Evolutionary conservation across 768 basidiomycete species (phyloP).

Genomic region (Trametes cingulata): DNA sequence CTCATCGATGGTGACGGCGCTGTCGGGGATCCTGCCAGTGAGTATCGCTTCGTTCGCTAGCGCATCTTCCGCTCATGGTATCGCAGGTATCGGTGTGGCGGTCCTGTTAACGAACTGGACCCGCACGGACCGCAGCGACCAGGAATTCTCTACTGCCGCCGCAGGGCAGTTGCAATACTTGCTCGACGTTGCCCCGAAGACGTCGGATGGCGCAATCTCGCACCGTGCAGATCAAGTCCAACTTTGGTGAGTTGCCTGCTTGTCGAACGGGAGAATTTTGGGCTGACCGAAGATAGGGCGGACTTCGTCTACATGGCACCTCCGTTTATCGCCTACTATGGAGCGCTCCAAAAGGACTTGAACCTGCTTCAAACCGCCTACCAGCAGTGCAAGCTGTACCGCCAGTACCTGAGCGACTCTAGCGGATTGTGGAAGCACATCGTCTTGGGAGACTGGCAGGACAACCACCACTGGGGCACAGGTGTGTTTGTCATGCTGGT

Average conservation of each 20-base stretch:
- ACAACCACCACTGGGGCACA: constrained; percentile 58
- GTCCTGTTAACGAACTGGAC: constrained; percentile 59
- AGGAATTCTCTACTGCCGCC: constrained; percentile 44
- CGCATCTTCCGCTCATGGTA: not conserved
- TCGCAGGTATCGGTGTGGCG: constrained; percentile 50
- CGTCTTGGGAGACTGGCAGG: constrained; percentile 44
- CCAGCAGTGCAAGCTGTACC: constrained; percentile 58
- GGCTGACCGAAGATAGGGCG: constrained; percentile 39
- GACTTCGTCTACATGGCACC: constrained; percentile 65
- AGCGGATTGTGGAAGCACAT: constrained; percentile 60
- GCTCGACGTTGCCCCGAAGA: constrained; percentile 43
- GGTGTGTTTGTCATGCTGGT: constrained; percentile 33
- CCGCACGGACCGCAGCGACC: constrained; percentile 34
- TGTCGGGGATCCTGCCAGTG: constrained; percentile 63
- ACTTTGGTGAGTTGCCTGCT: constrained; percentile 41
- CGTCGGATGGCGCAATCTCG: constrained; percentile 57
- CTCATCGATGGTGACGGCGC: constrained; percentile 50
- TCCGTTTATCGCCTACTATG: constrained; percentile 68
- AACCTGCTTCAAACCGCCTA: constrained; percentile 50
- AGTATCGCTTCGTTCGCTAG: constrained; percentile 18
- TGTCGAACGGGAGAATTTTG: not conserved
- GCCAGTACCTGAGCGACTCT: constrained; percentile 50
- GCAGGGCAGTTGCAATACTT: constrained; percentile 50
- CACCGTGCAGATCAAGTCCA: constrained; percentile 55
- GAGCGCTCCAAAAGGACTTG: constrained; percentile 43